Base-by-base conservation (phyloP, 192 early-diverging fungal species). In the Lobosporangium transversale region DNA sequence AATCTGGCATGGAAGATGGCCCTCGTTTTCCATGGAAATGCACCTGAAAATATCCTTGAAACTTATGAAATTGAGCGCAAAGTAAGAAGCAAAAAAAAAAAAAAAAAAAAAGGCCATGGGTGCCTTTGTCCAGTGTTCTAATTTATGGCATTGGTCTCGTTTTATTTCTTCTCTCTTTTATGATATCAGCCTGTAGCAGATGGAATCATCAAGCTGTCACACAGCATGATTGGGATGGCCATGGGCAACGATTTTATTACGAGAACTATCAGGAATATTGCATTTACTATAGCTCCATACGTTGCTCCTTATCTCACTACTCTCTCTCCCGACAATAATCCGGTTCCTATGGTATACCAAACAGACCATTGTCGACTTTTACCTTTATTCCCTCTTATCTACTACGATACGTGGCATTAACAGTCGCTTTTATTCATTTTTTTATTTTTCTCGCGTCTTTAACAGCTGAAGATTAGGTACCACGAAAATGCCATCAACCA, bases 1-100 rank as follows among this genome's bases (percentile, higher is more conserved):
- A 84, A 84, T 56, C 26, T 85, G 50, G 54, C 68, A 1, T 85
- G 84, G 84, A 85, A 83, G 62, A 27, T 84, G 27, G 81, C 70
- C 1, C 40, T 73, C 0, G 84, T 82, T n/a, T n/a, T 85, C 14
- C 58, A 76, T 18, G 64, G 64, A 4, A 53, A 67, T 23, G 73
- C 73, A 0, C 73, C 73, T 8, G 26, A 60, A 36, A 11, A 36
- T 5, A n/a, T 76, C 45, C 47, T 76, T 42, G 53, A 61, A 17
- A 57, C 73, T 0, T 76, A 67, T 20, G 64, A 76, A 21, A 32
- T 21, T 14, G 73, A 76, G 35, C 63, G 73, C 42, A 61, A 67
- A 58, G 64, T 66, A 61, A 35, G 24, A 43, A 29, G n/a, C n/a
- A 58, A 23, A 42, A 57, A 11, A 20, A 57, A 23, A 0, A 2